These are phyloP conservation scores for Patellifolia procumbens DNA, from an alignment of 179 eudicot genomes.

Conservation along the genomic window DNA sequence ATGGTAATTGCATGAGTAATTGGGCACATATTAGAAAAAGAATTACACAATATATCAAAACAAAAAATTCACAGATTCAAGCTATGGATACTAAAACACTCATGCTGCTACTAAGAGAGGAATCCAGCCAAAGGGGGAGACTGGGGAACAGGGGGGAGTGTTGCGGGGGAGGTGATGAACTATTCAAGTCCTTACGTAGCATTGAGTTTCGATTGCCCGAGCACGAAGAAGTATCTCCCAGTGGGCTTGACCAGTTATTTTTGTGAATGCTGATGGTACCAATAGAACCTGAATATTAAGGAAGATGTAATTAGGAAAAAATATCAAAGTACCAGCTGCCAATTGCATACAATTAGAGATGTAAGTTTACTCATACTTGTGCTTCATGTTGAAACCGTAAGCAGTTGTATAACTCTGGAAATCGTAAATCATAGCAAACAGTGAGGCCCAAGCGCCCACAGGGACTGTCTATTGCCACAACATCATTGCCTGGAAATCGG, in stretches of 20 bases:
- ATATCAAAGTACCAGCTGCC: not conserved
- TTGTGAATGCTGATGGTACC: constrained; percentile 91
- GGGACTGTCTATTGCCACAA: constrained; percentile 79
- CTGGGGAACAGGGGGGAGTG: not conserved
- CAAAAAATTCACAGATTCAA: not conserved
- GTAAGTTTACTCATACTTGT: constrained; percentile 44
- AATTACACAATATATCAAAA: not conserved
- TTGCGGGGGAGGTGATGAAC: not conserved
- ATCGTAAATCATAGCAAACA: constrained; percentile 92
- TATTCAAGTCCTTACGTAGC: constrained; percentile 64
- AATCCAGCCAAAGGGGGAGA: not conserved
- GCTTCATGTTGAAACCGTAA: constrained; percentile 71
- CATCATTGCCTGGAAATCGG: constrained; percentile 56
- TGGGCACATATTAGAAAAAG: not conserved
- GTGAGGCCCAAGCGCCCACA: constrained; percentile 81
- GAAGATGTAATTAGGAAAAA: constrained; percentile 1
- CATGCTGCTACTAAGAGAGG: not conserved
- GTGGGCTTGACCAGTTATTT: constrained; percentile 70
- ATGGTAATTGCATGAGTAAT: not conserved
- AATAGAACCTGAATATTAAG: constrained; percentile 56
- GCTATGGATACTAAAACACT: not conserved
- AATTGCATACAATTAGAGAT: constrained; percentile 1
- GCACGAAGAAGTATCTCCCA: constrained; percentile 98
- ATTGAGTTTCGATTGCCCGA: constrained; percentile 94
- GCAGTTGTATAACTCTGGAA: constrained; percentile 81